Evolutionary conservation across 768 basidiomycete species (phyloP), one percentile per base, ranked within the genome.

Genomic region (Pleurotus cornucopiae): DNA sequence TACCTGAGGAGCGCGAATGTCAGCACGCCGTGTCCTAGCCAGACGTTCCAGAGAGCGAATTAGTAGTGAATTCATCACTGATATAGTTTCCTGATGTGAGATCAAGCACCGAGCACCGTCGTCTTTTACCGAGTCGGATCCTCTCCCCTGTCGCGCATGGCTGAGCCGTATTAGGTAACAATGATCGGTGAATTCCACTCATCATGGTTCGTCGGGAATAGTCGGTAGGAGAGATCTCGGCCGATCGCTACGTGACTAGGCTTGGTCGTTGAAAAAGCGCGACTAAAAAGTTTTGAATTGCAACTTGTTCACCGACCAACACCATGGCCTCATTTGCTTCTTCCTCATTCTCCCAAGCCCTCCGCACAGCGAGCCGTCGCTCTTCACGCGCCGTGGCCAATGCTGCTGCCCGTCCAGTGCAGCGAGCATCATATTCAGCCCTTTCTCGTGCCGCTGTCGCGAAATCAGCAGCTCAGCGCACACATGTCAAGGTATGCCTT

Each of bases 351-450:
- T 74, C 83, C 16, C 80, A 34, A 34, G 30, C 30, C 81, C 73
- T 90, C 54, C 87, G 87, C 60, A 76, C 79, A 60, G 81, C 80
- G 53, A 78, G 85, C 56, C 86, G 88, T 69, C 84, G 85, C 61
- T 78, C 79, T n/a, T 74, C 86, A 39, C 81, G 83, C 61, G 66
- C 73, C 34, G 66, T 78, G 37, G 64, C 73, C 18, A 74, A 72
- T 59, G 62, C 70, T 40, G 64, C 76, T 26, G 60, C 70, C 41
- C 76, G 67, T 64, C 75, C 78, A 41, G 66, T 72, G 20, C 79
- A 81, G 62, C 64, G 75, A 11, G 84, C 88, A 5, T 83, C 85
- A 38, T 89, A 86, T 73, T 91, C 91, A 44, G 70, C 89, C 56
- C 76, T 90, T 38, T 73, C 81, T 44, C 79, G 79, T 60, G 73